phyloP scores from a whole-genome alignment of 805 yeast genomes.

The Candida insectalens region DNA sequence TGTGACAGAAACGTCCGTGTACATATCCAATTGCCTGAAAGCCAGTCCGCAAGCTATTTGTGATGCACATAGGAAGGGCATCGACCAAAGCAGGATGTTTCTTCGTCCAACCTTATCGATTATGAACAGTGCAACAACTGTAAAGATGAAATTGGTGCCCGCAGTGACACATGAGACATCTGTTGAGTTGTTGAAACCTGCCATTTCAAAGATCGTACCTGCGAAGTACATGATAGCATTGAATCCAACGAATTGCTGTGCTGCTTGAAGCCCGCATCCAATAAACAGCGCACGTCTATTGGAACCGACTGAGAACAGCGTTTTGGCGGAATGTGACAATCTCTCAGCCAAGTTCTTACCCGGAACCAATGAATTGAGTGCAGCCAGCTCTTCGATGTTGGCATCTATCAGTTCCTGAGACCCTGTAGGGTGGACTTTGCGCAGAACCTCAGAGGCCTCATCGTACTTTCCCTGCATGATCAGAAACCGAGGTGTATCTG shows the following conservation, averaged over 20 bases:
- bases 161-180: constrained; percentile 47
- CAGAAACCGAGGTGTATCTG: constrained; percentile 47
- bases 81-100: constrained; percentile 32
- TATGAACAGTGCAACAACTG: constrained; percentile 36
- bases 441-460: constrained; percentile 31
- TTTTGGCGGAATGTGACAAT: constrained; percentile 28
- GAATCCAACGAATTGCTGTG: constrained; percentile 50
- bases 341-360: constrained; percentile 8
- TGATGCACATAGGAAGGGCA: constrained; percentile 36
- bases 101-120: constrained; percentile 46
- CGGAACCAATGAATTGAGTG: constrained; percentile 21
- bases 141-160: constrained; percentile 45
- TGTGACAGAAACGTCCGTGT: constrained; percentile 12
- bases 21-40: constrained; percentile 33
- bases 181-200: constrained; percentile 41
- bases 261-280: constrained; percentile 49
- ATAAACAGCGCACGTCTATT: constrained; percentile 42
- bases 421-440: constrained; percentile 28
- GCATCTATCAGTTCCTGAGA: constrained; percentile 29
- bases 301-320: constrained; percentile 32
- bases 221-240: constrained; percentile 50
- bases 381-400: constrained; percentile 34
- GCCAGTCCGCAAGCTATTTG: constrained; percentile 43
- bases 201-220: constrained; percentile 43
- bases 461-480: constrained; percentile 33